Evolutionary conservation across 768 basidiomycete species (phyloP), one percentile per base, ranked within the genome.

Genomic region (Collybiopsis luxurians): DNA sequence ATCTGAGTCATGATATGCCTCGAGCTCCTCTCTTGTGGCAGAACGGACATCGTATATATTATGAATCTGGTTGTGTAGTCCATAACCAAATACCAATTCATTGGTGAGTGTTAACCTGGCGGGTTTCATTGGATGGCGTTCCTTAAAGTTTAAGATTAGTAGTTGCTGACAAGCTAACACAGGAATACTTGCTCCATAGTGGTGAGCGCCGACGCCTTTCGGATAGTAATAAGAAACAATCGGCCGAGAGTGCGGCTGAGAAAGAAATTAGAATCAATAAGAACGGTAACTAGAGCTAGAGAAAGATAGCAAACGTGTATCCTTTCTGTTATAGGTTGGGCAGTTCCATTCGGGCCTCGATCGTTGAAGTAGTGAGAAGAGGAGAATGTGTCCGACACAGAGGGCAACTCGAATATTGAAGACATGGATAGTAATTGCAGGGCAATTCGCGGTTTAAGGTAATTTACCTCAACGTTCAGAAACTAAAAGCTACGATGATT

Each of bases 101-200:
- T 98, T 99, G 17, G 97, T 98, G 53, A 99, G 72, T 2, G 96
- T 95, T n/a, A 99, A 74, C 24, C 96, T 82, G 64, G 97, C 94
- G 3, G 96, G 96, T 70, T 98, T 97, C 96, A 99, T 99, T 2
- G 96, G 96, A 74, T 99, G 96, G 47, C 89, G 84, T 82, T 97
- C 94, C 96, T 98, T 63, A 42, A 57, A 43, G 51, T 24, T 39
- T 27, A 23, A 51, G 13, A 40, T 42, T 27, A 42, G 43, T 56
- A 51, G 7, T 42, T 50, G 21, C 2, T 17, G 30, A 11, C 46
- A 28, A 28, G 11, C 23, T 28, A 30, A 26, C 3, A 17, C 46
- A 26, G 21, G 23, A 19, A 36, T 27, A 73, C 85, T 55, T 74
- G 96, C 96, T 60, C 96, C 96, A 75, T 98, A 99, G 69, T 99